A percentile compares a stretch with the other conserved stretches of the same genome.
phyloP scores from a whole-genome alignment of 1,284 basidiomycete species.

The Lentinus polychrous region DNA sequence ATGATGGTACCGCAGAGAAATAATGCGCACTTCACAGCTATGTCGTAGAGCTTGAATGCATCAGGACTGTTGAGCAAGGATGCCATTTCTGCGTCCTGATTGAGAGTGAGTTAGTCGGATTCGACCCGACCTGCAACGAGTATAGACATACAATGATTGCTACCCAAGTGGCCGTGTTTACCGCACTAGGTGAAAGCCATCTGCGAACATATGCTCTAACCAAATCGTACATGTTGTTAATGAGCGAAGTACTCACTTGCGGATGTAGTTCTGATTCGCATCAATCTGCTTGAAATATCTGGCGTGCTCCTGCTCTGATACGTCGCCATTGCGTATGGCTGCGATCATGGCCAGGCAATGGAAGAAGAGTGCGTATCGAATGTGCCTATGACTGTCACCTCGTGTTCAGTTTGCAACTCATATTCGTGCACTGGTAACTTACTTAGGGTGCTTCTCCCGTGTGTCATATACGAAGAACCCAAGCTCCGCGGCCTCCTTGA shows the following conservation, averaged over 20 bases:
- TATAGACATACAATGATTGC: slow-evolving; percentile 47
- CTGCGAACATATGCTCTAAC: slow-evolving; percentile 24
- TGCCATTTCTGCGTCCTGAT: slow-evolving; percentile 60
- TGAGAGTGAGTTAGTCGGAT: neutral
- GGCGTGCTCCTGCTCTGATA: slow-evolving; percentile 30
- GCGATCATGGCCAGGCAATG: slow-evolving; percentile 57
- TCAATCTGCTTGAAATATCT: slow-evolving; percentile 50
- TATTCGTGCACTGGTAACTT: slow-evolving; percentile 12
- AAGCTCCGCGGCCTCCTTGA: slow-evolving; percentile 49
- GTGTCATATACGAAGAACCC: slow-evolving; percentile 56
- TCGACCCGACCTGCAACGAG: neutral
- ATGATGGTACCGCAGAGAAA: neutral
- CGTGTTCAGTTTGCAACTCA: neutral
- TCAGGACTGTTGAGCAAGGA: slow-evolving; percentile 47
- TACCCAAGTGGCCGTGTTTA: slow-evolving; percentile 61
- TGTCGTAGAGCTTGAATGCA: slow-evolving; percentile 59
- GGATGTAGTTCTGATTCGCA: slow-evolving; percentile 51
- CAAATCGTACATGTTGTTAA: slow-evolving; percentile 4
- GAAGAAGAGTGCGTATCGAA: slow-evolving; percentile 60
- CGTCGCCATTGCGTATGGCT: slow-evolving; percentile 40
- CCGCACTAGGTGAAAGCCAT: slow-evolving; percentile 61
- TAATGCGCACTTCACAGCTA: slow-evolving; percentile 51
- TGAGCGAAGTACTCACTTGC: slow-evolving; percentile 33
- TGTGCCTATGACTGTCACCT: slow-evolving; percentile 49
- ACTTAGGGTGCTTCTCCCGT: slow-evolving; percentile 58